These are phyloP conservation scores for Nakazawaea ishiwadae DNA, from an alignment of 805 yeast genomes.

Conservation along the genomic window DNA sequence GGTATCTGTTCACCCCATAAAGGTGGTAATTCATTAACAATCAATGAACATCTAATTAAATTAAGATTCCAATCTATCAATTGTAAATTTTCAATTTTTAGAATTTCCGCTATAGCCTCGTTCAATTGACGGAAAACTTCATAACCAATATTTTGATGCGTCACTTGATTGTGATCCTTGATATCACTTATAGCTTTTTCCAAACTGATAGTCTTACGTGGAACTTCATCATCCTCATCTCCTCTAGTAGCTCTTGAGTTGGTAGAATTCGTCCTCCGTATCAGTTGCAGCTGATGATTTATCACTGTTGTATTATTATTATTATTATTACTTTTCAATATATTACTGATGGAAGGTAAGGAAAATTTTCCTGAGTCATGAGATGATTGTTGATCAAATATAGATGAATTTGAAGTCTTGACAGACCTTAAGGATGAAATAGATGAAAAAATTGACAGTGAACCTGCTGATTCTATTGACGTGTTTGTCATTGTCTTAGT, in stretches of 20 bases:
- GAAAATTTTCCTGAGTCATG: constrained; percentile 1
- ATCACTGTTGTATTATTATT: neutral
- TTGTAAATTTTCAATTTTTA: constrained; percentile 9
- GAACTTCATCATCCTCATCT: constrained; percentile 1
- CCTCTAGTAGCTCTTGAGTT: constrained; percentile 11
- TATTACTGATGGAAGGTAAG: constrained; percentile 10
- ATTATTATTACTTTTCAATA: constrained; percentile 4
- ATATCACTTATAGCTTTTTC: constrained; percentile 18
- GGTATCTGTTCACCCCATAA: constrained; percentile 7
- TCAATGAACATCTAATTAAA: constrained; percentile 42
- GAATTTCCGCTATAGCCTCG: constrained; percentile 13
- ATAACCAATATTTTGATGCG: constrained; percentile 19
- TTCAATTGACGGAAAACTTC: constrained; percentile 22
- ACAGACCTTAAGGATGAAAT: constrained; percentile 4
- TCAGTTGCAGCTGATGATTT: no score
- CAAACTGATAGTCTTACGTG: constrained; percentile 7
- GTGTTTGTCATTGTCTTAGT: constrained; percentile 6
- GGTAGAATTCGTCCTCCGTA: no score
- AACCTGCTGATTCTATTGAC: constrained; percentile 4
- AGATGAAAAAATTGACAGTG: constrained; percentile 8
- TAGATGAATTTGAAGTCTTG: neutral
- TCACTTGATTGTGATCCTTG: constrained; percentile 11
- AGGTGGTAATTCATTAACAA: constrained; percentile 23
- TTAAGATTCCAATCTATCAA: constrained; percentile 50
- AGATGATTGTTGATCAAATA: neutral